Conservation (phyloP, 345 rosid species). For the Nasturtium officinale region DNA sequence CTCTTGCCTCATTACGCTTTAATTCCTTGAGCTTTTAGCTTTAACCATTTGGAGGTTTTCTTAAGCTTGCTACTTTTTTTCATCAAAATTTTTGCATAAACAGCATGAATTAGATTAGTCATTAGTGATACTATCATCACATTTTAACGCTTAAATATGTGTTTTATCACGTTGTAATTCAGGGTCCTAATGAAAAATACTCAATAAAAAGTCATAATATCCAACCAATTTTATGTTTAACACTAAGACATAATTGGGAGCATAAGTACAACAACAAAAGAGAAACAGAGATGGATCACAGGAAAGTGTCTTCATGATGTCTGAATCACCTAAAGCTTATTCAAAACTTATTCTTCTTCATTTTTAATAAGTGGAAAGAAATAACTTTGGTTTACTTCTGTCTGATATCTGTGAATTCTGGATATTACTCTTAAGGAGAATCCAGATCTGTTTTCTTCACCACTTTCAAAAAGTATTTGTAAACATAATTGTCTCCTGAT, state of each 20-base stretch:
- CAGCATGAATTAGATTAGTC: not conserved
- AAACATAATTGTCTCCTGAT: not conserved
- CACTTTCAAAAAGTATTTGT: not conserved
- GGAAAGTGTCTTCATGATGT: not conserved
- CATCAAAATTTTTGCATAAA: not conserved
- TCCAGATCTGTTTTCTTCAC: not conserved
- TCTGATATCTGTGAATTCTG: not conserved
- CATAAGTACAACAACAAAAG: constrained; percentile 10
- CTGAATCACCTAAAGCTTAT: constrained; percentile 30
- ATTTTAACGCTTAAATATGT: not conserved
- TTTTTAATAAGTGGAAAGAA: not conserved
- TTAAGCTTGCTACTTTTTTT: not conserved
- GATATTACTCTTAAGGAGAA: not conserved
- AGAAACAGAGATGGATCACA: constrained; percentile 24
- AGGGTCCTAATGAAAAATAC: not conserved
- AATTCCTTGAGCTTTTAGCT: not conserved
- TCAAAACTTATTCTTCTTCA: not conserved
- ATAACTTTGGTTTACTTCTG: not conserved
- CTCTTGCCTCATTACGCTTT: constrained; percentile 6
- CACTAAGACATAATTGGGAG: not conserved
- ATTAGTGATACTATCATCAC: not conserved
- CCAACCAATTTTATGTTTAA: constrained; percentile 4
- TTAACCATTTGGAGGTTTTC: not conserved
- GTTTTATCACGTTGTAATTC: not conserved
- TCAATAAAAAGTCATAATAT: not conserved